Percentiles rank a stretch among this genome's conserved stretches.
Evolutionary conservation across 2,329 filamentous ascomycete species (phyloP).

Genomic region (Cladophialophora carrionii): DNA sequence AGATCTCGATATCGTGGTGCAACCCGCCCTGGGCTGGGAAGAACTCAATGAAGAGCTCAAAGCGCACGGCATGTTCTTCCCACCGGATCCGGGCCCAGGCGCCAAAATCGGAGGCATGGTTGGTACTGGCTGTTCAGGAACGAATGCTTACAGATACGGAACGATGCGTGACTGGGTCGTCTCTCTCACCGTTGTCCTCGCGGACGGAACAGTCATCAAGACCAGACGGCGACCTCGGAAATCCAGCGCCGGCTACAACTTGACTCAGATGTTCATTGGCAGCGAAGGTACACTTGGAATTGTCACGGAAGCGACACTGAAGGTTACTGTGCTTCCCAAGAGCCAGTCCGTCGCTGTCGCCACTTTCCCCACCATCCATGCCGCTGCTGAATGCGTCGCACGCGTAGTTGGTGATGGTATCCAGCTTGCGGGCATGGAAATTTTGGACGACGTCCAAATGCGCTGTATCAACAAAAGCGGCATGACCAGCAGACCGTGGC

Average conservation of each 20-base stretch:
- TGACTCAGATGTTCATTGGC: constrained; percentile 86
- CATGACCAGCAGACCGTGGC: constrained; percentile 60
- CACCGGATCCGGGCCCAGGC: constrained; percentile 85
- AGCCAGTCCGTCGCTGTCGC: constrained; percentile 79
- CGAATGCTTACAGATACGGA: constrained; percentile 88
- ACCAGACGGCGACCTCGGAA: constrained; percentile 86
- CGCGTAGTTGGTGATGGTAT: constrained; percentile 79
- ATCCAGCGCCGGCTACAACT: constrained; percentile 87
- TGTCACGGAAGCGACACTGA: constrained; percentile 87
- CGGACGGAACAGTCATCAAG: constrained; percentile 87
- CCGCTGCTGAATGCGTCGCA: constrained; percentile 77
- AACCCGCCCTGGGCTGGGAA: constrained; percentile 86
- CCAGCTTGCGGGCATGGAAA: constrained; percentile 87
- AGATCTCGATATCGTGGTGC: constrained; percentile 75
- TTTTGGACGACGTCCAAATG: constrained; percentile 92
- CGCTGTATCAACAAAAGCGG: constrained; percentile 63
- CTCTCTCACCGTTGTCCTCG: constrained; percentile 81
- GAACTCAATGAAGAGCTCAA: constrained; percentile 75
- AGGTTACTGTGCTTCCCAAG: constrained; percentile 79
- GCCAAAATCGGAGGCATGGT: constrained; percentile 83
- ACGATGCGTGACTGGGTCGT: constrained; percentile 96
- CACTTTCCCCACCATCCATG: constrained; percentile 65
- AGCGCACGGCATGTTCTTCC: constrained; percentile 81
- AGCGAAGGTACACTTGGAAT: constrained; percentile 90
- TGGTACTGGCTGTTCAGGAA: constrained; percentile 64